Evolutionary conservation across 73 alveolate genomes (phyloP).

Genomic region (Paramecium sonneborni): DNA sequence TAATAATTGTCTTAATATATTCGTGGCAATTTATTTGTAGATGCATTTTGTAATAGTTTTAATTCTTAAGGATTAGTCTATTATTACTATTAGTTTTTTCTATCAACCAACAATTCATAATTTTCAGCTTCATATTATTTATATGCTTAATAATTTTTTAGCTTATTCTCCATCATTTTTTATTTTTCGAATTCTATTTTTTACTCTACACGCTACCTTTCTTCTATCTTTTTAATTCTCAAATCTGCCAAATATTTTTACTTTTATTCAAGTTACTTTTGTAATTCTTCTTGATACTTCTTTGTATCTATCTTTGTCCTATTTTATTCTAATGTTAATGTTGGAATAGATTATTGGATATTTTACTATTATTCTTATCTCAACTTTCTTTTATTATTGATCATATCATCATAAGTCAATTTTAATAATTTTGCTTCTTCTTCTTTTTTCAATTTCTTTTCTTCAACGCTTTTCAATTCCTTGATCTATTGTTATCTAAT

Average conservation of each 20-base stretch:
- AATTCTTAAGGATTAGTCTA: neutral
- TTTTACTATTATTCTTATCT: neutral
- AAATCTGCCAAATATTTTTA: neutral
- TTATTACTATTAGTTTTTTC: neutral
- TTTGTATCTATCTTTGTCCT: neutral
- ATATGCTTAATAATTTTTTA: neutral
- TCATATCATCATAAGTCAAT: neutral
- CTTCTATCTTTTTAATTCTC: neutral
- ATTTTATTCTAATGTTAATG: neutral
- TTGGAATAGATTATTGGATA: neutral
- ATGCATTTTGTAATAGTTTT: neutral
- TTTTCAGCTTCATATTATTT: conserved; percentile 9
- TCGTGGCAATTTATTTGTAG: neutral
- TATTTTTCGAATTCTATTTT: conserved; percentile 13
- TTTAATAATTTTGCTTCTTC: neutral
- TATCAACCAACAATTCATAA: neutral
- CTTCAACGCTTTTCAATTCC: neutral
- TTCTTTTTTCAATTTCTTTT: neutral
- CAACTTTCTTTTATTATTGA: neutral
- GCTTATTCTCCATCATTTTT: neutral
- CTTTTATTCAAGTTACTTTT: neutral
- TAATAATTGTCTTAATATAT: neutral
- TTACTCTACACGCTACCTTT: neutral
- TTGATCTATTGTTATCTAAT: neutral
- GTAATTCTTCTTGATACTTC: neutral